Conservation (phyloP, 2,329 filamentous ascomycete species). For the Curvularia sp. region DNA sequence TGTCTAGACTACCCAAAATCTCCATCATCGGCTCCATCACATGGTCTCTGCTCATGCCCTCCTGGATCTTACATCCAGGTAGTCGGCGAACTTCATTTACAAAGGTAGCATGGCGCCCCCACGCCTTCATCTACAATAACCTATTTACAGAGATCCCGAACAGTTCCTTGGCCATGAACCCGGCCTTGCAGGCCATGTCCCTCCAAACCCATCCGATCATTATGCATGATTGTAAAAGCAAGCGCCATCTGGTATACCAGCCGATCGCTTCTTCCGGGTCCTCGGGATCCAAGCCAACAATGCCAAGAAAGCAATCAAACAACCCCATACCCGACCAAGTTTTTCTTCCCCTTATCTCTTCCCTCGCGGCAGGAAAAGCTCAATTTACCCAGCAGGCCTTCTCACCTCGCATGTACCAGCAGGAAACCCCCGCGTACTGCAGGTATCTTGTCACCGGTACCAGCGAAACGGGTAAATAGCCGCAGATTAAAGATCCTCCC, state of each 20-base stretch:
- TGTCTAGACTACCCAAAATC: background rate
- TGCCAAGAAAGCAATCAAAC: background rate
- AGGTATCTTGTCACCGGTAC: background rate
- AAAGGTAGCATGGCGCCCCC: background rate
- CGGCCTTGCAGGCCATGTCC: background rate
- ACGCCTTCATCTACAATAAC: background rate
- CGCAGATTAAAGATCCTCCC: conserved; percentile 1
- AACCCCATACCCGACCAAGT: background rate
- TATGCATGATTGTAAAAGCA: background rate
- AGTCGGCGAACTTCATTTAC: background rate
- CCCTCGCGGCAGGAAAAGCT: background rate
- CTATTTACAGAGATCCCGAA: background rate
- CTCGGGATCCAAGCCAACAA: background rate
- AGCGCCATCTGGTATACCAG: background rate
- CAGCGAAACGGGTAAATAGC: conserved; percentile 19
- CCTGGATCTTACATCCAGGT: background rate
- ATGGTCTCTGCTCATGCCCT: background rate
- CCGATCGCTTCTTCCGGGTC: background rate
- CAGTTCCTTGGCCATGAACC: background rate
- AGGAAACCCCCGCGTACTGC: background rate
- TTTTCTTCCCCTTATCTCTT: background rate
- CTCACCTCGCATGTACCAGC: background rate
- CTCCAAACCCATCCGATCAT: background rate
- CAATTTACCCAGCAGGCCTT: conserved; percentile 13
- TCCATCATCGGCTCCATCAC: background rate